Base-by-base conservation (phyloP, 2,329 filamentous ascomycete species). In the Exophiala lecanii-corni region DNA sequence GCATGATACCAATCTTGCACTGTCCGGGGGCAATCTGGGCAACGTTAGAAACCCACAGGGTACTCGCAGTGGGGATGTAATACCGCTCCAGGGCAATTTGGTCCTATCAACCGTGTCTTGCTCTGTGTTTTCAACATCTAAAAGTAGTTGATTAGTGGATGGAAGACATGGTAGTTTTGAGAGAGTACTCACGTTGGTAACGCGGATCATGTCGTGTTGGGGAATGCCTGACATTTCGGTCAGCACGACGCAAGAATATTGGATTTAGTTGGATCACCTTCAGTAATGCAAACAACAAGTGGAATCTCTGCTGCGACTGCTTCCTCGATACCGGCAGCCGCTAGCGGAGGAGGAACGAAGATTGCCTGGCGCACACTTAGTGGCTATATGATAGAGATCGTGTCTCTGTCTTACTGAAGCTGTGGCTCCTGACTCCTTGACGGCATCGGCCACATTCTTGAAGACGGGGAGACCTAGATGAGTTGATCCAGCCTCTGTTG, bases 1-100 rank as follows among this genome's bases (percentile, higher is more conserved):
- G 88, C 92, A 98, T 97, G 75, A 98, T 98, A 66, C 92, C 92
- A 64, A 98, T 97, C 78, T 98, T 98, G 82, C 92, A 98, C 81
- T 94, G 91, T 60, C 91, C 92, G n/a, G 51, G 51, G 13, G 48
- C 91, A 70, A 97, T 97, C 23, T 26, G 23, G 6, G 12, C 7
- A 26, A 7, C 23, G 12, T 7, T 26, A 26, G 23, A 26, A 12
- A 26, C 23, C 12, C 23, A n/a, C n/a, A n/a, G n/a, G n/a, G n/a
- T n/a, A n/a, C n/a, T n/a, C n/a, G n/a, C n/a, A n/a, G n/a, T n/a
- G n/a, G n/a, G n/a, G n/a, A n/a, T n/a, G n/a, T n/a, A n/a, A n/a
- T n/a, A n/a, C n/a, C n/a, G n/a, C n/a, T n/a, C 91, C 92, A 54
- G 92, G 92, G 77, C 92, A 98, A 78, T 97, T 98, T 63, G 91